Evolutionary conservation across 331 rosid species (phyloP), one percentile per base, ranked within the genome.

Genomic region (Dryas integrifolia): DNA sequence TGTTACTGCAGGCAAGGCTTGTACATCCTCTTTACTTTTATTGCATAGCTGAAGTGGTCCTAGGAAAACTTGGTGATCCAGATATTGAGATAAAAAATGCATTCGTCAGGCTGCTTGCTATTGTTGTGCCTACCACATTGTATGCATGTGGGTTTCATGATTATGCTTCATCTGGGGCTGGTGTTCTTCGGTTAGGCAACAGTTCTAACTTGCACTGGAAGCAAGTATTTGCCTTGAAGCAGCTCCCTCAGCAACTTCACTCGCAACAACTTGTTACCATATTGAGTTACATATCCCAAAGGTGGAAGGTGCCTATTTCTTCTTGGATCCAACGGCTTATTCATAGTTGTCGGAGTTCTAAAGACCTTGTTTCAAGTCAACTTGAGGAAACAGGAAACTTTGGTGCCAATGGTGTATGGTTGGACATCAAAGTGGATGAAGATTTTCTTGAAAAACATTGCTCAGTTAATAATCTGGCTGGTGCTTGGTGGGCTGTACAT

Each of bases 401-500:
- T 58, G 89, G 76, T 72, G 80, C 83, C 39, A 70, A 72, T 81
- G 90, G 77, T 73, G 64, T 78, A 40, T 92, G 96, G 97, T 67
- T 87, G 77, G 94, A 93, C 76, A 51, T 86, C 68, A 85, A 85
- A 83, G 86, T 89, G 87, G 92, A 91, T 74, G 96, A 89, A 69
- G 88, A 79, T 75, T 72, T 89, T 60, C 94, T 93, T 78, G 87
- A 79, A 81, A 82, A 86, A 67, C 84, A 72, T 77, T 89, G 94
- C 86, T 89, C 88, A 56, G 86, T 89, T 82, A 93, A 87, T 82
- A 85, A 74, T 79, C 76, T 93, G 77, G 98, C 98, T 76, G 96
- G 97, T 82, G 96, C 86, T 61, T 93, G 94, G 97, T 93, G 98
- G 98, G 96, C 96, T 73, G 76, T 93, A 46, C 96, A 93, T 62